A percentile compares a stretch with the other conserved stretches of the same genome.
Evolutionary conservation across 768 basidiomycete species (phyloP).

Genomic region (Auricularia heimuer): DNA sequence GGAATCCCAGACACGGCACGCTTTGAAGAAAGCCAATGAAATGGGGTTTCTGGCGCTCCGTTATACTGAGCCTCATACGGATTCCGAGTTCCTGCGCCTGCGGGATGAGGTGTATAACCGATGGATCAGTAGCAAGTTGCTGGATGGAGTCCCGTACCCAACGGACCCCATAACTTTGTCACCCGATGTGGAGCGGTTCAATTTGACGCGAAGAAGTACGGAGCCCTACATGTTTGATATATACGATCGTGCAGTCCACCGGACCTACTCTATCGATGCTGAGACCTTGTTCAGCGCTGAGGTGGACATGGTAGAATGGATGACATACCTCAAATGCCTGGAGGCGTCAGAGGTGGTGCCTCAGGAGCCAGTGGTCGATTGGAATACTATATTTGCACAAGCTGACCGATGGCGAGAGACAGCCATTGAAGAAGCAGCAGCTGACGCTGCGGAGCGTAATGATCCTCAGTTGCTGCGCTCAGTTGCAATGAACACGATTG

Average conservation of each 20-base stretch:
- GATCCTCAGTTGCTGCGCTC: too few relatives aligned
- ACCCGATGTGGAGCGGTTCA: not conserved
- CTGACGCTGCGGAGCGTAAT: not conserved
- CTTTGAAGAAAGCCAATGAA: not conserved
- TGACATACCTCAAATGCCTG: not conserved
- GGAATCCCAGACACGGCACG: not conserved
- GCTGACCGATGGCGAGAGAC: not conserved
- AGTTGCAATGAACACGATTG: not conserved
- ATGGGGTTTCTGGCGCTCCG: not conserved
- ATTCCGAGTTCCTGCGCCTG: not conserved
- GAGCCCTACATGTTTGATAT: not conserved
- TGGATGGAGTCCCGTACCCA: not conserved
- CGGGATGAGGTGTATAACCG: not conserved
- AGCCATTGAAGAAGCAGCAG: not conserved
- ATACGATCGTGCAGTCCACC: not conserved
- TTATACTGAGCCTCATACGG: not conserved
- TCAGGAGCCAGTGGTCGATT: not conserved
- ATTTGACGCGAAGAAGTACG: not conserved
- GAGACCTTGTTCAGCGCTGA: not conserved
- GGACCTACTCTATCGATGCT: not conserved
- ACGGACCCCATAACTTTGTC: not conserved
- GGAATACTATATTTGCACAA: not conserved
- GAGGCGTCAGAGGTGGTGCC: not conserved
- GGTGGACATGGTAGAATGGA: not conserved
- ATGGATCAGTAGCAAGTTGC: not conserved